Evolutionary conservation across 495 filamentous ascomycete species (phyloP), one percentile per base, ranked within the genome.

Genomic region (Penicillium verhagenii): DNA sequence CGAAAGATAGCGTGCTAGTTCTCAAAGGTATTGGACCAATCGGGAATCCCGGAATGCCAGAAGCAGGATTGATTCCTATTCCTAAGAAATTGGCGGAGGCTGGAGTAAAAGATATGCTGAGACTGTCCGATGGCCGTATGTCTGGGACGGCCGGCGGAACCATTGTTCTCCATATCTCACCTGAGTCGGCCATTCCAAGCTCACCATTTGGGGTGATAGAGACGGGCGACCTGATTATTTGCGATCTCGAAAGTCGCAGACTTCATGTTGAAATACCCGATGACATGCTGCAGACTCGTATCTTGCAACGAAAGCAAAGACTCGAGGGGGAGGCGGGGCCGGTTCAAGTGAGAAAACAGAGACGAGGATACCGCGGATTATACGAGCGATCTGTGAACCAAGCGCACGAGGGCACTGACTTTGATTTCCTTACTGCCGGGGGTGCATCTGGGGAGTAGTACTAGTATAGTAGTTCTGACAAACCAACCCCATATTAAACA

Each of bases 141-240:
- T 84, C 80, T 31, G 85, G 86, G 0, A 89, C 85, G 1, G 86
- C 86, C 0, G 85, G 83, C 0, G 85, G 86, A 1, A 88, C 83
- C 0, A 85, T 89, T n/a, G 72, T 86, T 0, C 67, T 89, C 35
- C 85, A 88, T 63, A 75, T 88, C 2, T 80, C 79, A 16, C 86
- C 85, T 0, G 86, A 89, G 64, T 77, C 80, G 29, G 83, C 74
- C 4, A 61, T 83, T 29, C 78, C 82, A 8, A 71, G 60, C 26
- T 80, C 74, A n/a, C 79, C 79, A 25, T 72, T 87, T 42, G 85
- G 84, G 0, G 66, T 84, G n/a, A 74, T 88, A 31, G 58, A 75
- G 54, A 79, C 83, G 26, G 83, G 84, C 4, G 85, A 87, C 58
- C 31, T 81, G 39, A 76, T 88, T 21, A 65, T 63, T 6, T 80